Base-by-base conservation (phyloP, 192 early-diverging fungal genomes). In the Tieghemiomyces parasiticus region DNA sequence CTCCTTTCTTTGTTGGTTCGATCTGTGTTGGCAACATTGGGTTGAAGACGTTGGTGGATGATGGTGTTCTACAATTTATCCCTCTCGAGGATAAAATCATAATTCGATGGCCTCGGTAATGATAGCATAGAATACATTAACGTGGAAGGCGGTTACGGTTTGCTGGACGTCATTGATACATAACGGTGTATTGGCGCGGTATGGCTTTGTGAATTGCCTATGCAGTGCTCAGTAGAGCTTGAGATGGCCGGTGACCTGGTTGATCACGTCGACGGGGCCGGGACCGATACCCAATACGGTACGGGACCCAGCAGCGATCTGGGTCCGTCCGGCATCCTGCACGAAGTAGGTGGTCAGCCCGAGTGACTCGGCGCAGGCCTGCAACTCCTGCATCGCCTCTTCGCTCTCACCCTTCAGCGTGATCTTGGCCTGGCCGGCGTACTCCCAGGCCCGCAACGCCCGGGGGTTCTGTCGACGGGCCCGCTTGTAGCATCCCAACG, bases 221-320 rank as follows among this genome's bases (percentile, higher is more conserved):
- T n/a, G n/a, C n/a, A n/a, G n/a, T n/a, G n/a, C n/a, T n/a, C n/a
- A n/a, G n/a, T 72, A 78, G 1, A 85, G 73, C 63, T 78, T 77
- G 12, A 85, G 65, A 38, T 80, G 71, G 2, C 80, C 74, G 12
- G 78, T 66, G 29, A 85, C 71, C 24, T 65, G 44, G 58, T 85
- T 70, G 3, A 85, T 60, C 8, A 62, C 55, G 14, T 58, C 34
- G 44, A 65, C 60, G 1, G 79, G 74, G 2, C 90, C 94, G 26
- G 95, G 95, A 3, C 95, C 95, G 60, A 99, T 84, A 4, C 88
- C 95, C 33, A 93, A 68, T 12, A 99, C 95, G 1, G 95, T 99
- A 32, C 80, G 70, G 9, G 91, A 90, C 32, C 91, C 91, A 35
- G 92, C 81, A 28, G 87, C 88, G 59, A 99, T 90, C 64, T 93